A percentile compares a stretch with the other conserved stretches of the same genome.
Evolutionary conservation across 1,284 basidiomycete genomes (phyloP).

Genomic region (Fomitopsis betulina): DNA sequence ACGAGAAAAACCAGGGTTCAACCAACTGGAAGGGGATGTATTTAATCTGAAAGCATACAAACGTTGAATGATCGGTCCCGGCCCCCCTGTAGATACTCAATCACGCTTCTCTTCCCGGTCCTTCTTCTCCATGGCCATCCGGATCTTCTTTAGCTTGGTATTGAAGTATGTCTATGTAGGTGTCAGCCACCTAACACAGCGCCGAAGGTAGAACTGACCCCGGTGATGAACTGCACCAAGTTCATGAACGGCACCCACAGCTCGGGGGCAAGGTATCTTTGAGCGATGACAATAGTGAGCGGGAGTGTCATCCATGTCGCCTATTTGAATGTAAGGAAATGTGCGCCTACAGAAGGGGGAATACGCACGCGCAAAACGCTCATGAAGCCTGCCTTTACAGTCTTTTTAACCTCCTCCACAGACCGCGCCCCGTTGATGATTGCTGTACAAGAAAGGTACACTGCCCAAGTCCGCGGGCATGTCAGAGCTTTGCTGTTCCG

Average conservation of each 20-base stretch:
- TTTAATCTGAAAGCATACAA: background rate
- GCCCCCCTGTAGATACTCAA: conserved; percentile 14
- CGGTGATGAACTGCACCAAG: conserved; percentile 58
- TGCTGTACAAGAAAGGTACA: conserved; percentile 75
- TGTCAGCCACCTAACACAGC: conserved; percentile 2
- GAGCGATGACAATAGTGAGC: conserved; percentile 64
- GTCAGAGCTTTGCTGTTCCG: background rate
- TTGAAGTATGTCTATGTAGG: conserved; percentile 65
- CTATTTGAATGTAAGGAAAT: conserved; percentile 23
- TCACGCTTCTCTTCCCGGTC: conserved; percentile 37
- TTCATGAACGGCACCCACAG: conserved; percentile 79
- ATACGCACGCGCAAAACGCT: conserved; percentile 60
- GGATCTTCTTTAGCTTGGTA: conserved; percentile 58
- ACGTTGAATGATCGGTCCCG: background rate
- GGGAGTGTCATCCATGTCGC: conserved; percentile 78
- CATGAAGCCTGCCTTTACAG: conserved; percentile 74
- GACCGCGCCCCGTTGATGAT: conserved; percentile 80
- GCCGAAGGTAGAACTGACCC: conserved; percentile 38
- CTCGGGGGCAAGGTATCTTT: conserved; percentile 72
- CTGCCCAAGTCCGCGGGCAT: conserved; percentile 18
- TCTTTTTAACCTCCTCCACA: conserved; percentile 59
- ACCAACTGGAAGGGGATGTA: background rate
- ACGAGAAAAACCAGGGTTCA: too few species aligned
- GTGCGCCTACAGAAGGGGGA: background rate
- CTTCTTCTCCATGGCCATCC: conserved; percentile 51